Conservation (phyloP, 352 stramenopile genomes). For the Aphanomyces astaci region DNA sequence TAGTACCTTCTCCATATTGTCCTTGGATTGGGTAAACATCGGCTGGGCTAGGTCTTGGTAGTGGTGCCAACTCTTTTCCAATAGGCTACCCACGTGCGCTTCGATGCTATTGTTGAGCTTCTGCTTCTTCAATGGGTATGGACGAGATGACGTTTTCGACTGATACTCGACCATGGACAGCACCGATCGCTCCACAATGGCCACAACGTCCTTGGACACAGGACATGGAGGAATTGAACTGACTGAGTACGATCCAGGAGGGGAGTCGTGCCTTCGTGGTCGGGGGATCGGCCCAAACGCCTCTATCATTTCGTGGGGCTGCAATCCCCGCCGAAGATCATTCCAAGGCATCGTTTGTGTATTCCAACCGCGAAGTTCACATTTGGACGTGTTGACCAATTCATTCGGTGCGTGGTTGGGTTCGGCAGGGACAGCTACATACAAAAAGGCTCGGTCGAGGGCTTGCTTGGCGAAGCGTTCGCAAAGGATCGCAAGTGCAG, state of each 20-base stretch:
- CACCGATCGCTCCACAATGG: neutral
- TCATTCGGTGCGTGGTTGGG: neutral
- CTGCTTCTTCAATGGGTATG: neutral
- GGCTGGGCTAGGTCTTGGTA: neutral
- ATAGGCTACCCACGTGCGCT: neutral
- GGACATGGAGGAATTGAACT: neutral
- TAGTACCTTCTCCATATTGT: neutral
- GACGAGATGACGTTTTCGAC: neutral
- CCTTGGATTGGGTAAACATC: neutral
- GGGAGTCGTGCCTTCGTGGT: slow-evolving; percentile 42
- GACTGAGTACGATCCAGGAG: neutral
- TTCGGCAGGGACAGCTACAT: neutral
- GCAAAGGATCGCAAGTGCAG: slow-evolving; percentile 34
- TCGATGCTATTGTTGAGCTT: neutral
- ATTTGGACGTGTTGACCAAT: slow-evolving; percentile 10
- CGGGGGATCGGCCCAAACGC: slow-evolving; percentile 19
- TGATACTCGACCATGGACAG: neutral
- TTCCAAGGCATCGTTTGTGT: slow-evolving; percentile 18
- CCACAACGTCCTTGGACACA: neutral
- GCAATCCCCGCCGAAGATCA: slow-evolving; percentile 14
- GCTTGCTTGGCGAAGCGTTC: slow-evolving; percentile 29
- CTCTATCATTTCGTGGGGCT: slow-evolving; percentile 24
- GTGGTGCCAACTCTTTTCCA: neutral
- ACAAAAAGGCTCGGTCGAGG: slow-evolving; percentile 11
- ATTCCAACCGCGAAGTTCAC: slow-evolving; percentile 9